Evolutionary conservation across 225 moss, liverwort and hornwort species (phyloP).

Genomic region (Pseudisothecium myosuroides): DNA sequence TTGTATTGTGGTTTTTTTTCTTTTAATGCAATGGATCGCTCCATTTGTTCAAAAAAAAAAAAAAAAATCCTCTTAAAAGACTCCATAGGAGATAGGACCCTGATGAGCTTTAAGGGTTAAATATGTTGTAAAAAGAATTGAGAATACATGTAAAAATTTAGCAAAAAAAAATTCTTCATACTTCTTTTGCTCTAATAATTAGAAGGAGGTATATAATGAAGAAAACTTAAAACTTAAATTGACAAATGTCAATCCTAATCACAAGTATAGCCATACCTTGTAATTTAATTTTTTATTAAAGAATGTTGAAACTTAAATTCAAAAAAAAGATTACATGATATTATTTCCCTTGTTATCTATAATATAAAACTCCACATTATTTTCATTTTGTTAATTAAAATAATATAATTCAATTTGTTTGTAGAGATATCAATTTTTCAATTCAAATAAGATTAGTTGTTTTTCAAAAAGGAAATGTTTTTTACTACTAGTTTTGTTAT

Average conservation of each 20-base stretch:
- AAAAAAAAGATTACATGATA: background rate
- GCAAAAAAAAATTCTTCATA: fast-evolving
- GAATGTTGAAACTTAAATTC: background rate
- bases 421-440: background rate
- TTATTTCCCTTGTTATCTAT: background rate
- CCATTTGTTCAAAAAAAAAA: no score
- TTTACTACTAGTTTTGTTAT: background rate
- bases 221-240: background rate
- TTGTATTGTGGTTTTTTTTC: no score
- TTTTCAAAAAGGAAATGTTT: background rate
- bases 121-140: background rate
- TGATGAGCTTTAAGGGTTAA: no score
- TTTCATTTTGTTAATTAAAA: background rate
- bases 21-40: no score
- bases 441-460: background rate
- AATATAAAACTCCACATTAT: background rate
- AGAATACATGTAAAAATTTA: no score
- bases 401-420: background rate
- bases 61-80: background rate
- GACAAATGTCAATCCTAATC: background rate
- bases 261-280: background rate
- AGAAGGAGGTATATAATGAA: background rate
- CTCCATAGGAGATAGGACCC: no score
- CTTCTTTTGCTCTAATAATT: background rate
- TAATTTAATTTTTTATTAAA: background rate